Evolutionary conservation across 1,284 basidiomycete species (phyloP), one percentile per base, ranked within the genome.

Genomic region (Irpex sp.): DNA sequence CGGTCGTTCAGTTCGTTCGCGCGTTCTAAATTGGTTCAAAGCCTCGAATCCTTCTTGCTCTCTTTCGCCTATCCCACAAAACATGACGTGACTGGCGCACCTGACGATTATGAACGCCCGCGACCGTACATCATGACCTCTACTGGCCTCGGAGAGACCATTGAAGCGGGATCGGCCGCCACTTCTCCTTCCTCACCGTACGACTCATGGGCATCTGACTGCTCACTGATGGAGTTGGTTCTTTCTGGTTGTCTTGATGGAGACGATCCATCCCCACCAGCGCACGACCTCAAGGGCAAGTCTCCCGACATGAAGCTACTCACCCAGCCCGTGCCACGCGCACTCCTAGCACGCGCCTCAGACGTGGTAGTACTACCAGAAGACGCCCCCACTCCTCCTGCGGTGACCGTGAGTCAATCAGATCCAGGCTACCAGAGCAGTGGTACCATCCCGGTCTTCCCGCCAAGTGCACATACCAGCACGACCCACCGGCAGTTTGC

Each of bases 31-130:
- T 66, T 79, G 47, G 71, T 78, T 9, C 68, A 74, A 39, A 75
- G 71, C 66, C 70, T 79, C 57, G 77, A 78, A 62, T 65, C 73
- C 5, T 78, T 78, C 68, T 70, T 77, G 19, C 68, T 77, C 19
- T 73, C 75, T 1, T 78, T 76, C 65, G 70, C 71, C 6, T 68
- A 65, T 55, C 68, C 70, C 7, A 56, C 65, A 5, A 51, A 64
- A 3, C 64, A 68, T 43, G 56, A 66, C 53, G 19, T 57, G 36
- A 57, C 59, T 50, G 49, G 46, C 35, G 57, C 58, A 54, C 35
- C 4, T 1, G 59, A 63, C 39, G 68, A 62, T 57, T 33, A 72
- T 21, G 73, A 72, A 47, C 72, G 68, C 31, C 71, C 73, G 8
- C 65, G 71, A 11, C 68, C 77, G 17, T 79, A 72, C 68, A 66